These are phyloP conservation scores for Sutorius australiensis DNA, from an alignment of 768 basidiomycete species.

Conservation along the genomic window DNA sequence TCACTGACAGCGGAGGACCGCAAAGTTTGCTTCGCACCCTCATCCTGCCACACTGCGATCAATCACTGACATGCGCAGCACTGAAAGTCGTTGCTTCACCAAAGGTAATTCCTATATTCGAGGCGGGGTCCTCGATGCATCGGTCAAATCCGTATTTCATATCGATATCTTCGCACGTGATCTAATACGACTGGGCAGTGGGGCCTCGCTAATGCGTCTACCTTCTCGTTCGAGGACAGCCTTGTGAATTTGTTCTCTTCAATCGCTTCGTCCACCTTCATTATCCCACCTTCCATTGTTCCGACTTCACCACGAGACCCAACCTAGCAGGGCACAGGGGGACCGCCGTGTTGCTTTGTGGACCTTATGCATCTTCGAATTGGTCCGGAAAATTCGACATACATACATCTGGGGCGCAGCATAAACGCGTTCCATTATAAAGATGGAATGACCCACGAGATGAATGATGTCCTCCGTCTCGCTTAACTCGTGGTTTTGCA, in stretches of 20 bases:
- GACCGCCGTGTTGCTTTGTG: not conserved
- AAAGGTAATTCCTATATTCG: not conserved
- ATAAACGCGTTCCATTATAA: constrained; percentile 5
- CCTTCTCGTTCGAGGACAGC: not conserved
- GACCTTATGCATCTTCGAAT: not conserved
- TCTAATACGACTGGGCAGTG: not conserved
- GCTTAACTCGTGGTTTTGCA: no score
- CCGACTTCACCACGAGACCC: not conserved
- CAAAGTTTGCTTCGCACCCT: not conserved
- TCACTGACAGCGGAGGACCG: not conserved
- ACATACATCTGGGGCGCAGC: not conserved
- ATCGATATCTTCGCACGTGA: not conserved
- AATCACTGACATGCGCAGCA: not conserved
- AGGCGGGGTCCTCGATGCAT: not conserved
- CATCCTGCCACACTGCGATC: no score
- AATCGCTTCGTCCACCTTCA: not conserved
- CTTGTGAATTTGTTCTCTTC: not conserved
- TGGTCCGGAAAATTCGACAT: not conserved
- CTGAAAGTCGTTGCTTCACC: not conserved
- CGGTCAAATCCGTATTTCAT: not conserved
- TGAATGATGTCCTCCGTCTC: not conserved
- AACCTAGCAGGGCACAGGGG: no score
- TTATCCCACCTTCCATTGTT: constrained; percentile 3
- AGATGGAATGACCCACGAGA: not conserved
- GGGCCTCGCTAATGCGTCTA: not conserved